phyloP scores from a whole-genome alignment of 2,329 filamentous ascomycete genomes.

The Ophiocordyceps camponoti-rufipedis region DNA sequence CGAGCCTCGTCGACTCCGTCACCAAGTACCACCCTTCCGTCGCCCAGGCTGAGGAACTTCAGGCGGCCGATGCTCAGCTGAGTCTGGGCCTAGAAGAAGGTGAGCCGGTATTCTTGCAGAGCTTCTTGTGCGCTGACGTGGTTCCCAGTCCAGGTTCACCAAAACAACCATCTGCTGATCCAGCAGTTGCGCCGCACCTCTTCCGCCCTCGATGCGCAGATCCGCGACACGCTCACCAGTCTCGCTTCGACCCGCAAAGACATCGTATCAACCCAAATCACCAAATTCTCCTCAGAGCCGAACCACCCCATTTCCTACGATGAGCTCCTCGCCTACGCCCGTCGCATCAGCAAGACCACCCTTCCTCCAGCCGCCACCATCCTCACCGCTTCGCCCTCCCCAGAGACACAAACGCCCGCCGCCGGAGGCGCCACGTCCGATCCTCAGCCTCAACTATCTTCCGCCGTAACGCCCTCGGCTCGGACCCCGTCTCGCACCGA shows the following conservation, averaged over 20 bases:
- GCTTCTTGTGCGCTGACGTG: not conserved
- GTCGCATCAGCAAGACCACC: conserved; percentile 64
- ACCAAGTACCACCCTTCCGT: conserved; percentile 64
- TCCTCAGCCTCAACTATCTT: conserved; percentile 2
- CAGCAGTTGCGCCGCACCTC: conserved; percentile 49
- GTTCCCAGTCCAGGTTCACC: conserved; percentile 49
- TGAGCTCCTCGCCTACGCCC: conserved; percentile 60
- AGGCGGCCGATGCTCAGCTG: conserved; percentile 51
- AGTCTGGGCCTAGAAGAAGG: conserved; percentile 46
- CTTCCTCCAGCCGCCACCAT: conserved; percentile 43
- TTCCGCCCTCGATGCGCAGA: conserved; percentile 48
- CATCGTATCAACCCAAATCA: conserved; percentile 44
- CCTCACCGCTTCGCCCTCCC: conserved; percentile 11
- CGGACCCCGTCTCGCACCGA: conserved; percentile 16
- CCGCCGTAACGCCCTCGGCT: conserved; percentile 13
- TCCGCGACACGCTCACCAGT: conserved; percentile 50
- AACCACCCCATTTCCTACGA: conserved; percentile 45
- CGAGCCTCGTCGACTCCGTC: conserved; percentile 59
- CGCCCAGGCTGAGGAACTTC: conserved; percentile 47
- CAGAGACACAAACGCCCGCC: conserved; percentile 13
- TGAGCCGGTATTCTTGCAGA: conserved; percentile 14
- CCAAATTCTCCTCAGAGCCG: conserved; percentile 30
- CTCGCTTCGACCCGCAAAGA: conserved; percentile 58
- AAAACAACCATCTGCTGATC: conserved; percentile 54
- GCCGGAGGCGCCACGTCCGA: not conserved